Percentiles rank a stretch among this genome's conserved stretches.
phyloP scores from a whole-genome alignment of 2,329 filamentous ascomycete species.

The Ophiocordyceps robertsii region DNA sequence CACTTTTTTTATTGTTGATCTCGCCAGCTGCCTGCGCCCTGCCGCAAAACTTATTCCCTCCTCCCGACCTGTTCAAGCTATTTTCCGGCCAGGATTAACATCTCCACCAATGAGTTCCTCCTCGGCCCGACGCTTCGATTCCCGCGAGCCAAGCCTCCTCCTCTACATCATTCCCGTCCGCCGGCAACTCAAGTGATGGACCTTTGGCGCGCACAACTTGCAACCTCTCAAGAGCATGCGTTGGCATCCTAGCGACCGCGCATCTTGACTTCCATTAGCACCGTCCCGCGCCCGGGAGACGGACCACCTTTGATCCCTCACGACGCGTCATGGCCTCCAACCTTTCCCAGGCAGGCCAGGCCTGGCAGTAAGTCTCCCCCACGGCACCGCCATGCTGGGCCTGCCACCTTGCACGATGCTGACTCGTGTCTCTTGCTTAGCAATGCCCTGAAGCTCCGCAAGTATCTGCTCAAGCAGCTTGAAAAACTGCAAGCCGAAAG shows the following conservation, averaged over 20 bases:
- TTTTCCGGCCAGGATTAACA: constrained; percentile 7
- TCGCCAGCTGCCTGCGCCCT: neutral
- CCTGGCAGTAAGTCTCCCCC: constrained; percentile 23
- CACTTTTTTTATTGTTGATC: neutral
- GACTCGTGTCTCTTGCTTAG: constrained; percentile 13
- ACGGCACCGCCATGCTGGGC: no score
- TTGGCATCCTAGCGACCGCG: constrained; percentile 11
- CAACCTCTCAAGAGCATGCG: constrained; percentile 20
- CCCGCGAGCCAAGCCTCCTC: constrained; percentile 21
- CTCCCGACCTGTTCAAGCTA: neutral
- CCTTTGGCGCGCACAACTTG: constrained; percentile 16
- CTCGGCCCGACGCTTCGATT: constrained; percentile 19
- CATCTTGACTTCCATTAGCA: constrained; percentile 3
- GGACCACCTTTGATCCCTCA: neutral
- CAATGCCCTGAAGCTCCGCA: constrained; percentile 28
- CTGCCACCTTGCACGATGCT: neutral
- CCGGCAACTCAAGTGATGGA: constrained; percentile 19
- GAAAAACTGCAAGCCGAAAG: constrained; percentile 25
- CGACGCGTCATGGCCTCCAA: constrained; percentile 4
- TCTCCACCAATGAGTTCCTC: constrained; percentile 22
- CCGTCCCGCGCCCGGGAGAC: constrained; percentile 1
- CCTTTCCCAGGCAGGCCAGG: constrained; percentile 18
- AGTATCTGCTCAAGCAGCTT: constrained; percentile 27
- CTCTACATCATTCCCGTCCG: constrained; percentile 12
- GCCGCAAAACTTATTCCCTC: no score